Evolutionary conservation across 148 eudicot genomes (phyloP), one percentile per base, ranked within the genome.

Genomic region (Amaranthus palmeri): DNA sequence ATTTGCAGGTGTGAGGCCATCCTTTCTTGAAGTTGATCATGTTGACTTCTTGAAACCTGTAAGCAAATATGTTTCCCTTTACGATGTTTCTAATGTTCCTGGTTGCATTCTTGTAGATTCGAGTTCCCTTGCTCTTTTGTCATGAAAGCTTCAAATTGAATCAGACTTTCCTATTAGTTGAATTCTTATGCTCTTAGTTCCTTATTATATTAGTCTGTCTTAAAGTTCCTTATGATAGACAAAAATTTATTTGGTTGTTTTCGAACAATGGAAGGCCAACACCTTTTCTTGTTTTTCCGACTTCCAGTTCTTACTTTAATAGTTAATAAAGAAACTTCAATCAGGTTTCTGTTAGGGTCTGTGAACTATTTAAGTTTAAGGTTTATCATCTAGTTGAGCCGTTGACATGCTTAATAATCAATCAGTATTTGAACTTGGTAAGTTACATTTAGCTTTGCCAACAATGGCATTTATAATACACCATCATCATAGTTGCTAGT

Each of bases 41-140:
- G 99, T 95, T 68, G 97, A 95, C 78, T 95, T 95, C 75, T 72
- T 89, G 65, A 87, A 85, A 79, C 99, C 99, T 41, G 99, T 95
- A 77, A 86, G 96, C 77, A 8, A 18, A 42, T 17, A 8, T 42
- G 52, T 53, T 10, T n/a, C 59, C 14, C 18, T 64, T 42, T 65
- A 5, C 41, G 36, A 11, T 54, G 4, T 45, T 41, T 45, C n/a
- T 7, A 5, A 2, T 40, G 10, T 57, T 59, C 72, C 41, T 50
- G 15, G 48, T 41, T 25, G 65, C 18, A n/a, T 14, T 46, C 49
- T 65, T 3, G 43, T 57, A 44, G 42, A 45, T 50, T 4, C 43
- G 50, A 40, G 10, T 36, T 18, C 15, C 42, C 17, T 60, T 4
- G 7, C 42, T 56, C 0, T 13, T 74, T 12, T 9, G 11, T 67